These are phyloP conservation scores for Syncephalastrum sp. DNA, from an alignment of 371 early-diverging fungal genomes.

Conservation along the genomic window DNA sequence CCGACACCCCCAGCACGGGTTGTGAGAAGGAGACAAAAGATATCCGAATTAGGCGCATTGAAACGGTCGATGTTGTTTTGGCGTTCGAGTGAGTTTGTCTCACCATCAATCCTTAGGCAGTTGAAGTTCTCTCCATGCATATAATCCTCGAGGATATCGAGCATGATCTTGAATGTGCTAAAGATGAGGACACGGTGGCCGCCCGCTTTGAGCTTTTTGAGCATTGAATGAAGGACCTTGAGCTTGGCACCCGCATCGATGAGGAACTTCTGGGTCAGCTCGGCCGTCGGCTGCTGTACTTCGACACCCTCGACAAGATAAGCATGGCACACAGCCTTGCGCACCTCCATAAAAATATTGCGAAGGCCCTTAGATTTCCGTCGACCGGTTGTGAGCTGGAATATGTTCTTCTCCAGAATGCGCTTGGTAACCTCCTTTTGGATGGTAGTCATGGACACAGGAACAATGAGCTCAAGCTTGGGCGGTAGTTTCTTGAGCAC, in stretches of 20 bases:
- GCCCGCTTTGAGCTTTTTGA: slow-evolving; percentile 53
- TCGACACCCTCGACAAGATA: slow-evolving; percentile 63
- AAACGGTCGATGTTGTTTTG: slow-evolving; percentile 82
- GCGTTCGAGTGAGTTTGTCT: slow-evolving; percentile 59
- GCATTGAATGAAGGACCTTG: slow-evolving; percentile 62
- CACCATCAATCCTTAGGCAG: slow-evolving; percentile 85
- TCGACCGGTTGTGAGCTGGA: slow-evolving; percentile 33
- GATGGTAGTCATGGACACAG: slow-evolving; percentile 72
- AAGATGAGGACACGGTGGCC: slow-evolving; percentile 66
- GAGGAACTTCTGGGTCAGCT: slow-evolving; percentile 50
- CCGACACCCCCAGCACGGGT: slow-evolving; percentile 96
- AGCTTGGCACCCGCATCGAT: slow-evolving; percentile 73
- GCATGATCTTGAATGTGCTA: slow-evolving; percentile 66
- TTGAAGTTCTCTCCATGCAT: slow-evolving; percentile 46
- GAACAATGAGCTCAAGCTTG: slow-evolving; percentile 86
- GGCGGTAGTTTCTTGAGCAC: slow-evolving; percentile 86
- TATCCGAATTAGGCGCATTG: slow-evolving; percentile 70
- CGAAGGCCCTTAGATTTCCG: slow-evolving; percentile 34
- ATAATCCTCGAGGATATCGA: slow-evolving; percentile 76
- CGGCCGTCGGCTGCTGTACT: slow-evolving; percentile 22
- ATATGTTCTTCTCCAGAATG: slow-evolving; percentile 53
- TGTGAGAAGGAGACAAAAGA: slow-evolving; percentile 80
- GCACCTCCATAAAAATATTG: slow-evolving; percentile 65
- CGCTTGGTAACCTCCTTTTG: slow-evolving; percentile 83
- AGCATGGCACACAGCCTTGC: slow-evolving; percentile 78